These are phyloP conservation scores for Prunus campanulata DNA, from an alignment of 306 rosid genomes.

Conservation along the genomic window DNA sequence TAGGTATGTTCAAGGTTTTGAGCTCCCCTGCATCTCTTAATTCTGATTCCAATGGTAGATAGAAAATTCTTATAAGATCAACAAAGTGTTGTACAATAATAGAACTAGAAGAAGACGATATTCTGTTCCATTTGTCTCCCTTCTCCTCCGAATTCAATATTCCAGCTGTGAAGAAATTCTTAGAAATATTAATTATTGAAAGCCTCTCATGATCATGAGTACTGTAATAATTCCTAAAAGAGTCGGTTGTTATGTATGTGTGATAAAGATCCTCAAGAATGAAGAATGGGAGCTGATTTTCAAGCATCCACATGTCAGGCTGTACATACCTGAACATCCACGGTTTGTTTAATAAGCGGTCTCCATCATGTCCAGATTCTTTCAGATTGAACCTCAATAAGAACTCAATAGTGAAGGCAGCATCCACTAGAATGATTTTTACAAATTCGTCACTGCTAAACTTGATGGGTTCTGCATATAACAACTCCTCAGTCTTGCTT, in stretches of 20 bases:
- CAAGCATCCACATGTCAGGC: conserved; percentile 33
- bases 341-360: conserved; percentile 22
- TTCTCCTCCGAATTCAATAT: no score
- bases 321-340: conserved; percentile 24
- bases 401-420: conserved; percentile 31
- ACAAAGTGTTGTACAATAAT: no score
- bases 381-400: not conserved
- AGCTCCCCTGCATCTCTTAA: no score
- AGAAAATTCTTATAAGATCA: no score
- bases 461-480: conserved; percentile 5
- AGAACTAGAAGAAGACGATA: no score
- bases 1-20: not conserved
- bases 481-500: not conserved
- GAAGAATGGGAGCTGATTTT: conserved; percentile 46
- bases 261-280: conserved; percentile 34
- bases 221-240: no score
- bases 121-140: no score
- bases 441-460: not conserved
- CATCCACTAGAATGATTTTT: conserved; percentile 15
- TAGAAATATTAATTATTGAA: no score
- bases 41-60: not conserved
- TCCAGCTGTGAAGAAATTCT: no score
- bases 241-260: no score
- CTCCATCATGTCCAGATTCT: conserved; percentile 3
- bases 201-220: no score